phyloP scores from a whole-genome alignment of 208 protist species.

The Trypanosomatidae sp. region DNA sequence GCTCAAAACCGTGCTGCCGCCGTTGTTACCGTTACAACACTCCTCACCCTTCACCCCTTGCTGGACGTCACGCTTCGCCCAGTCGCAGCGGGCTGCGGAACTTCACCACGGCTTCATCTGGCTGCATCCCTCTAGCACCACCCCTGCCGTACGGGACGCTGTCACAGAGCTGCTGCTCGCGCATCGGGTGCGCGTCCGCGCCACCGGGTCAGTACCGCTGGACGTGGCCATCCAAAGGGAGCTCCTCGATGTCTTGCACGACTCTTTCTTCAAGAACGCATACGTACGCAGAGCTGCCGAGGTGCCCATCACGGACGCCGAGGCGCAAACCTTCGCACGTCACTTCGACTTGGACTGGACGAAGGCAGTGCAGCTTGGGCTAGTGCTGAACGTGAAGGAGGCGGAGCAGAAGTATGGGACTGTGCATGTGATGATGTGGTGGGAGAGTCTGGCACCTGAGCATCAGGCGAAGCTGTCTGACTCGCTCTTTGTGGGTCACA shows the following conservation, averaged over 20 bases:
- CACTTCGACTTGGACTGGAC: slow-evolving; percentile 68
- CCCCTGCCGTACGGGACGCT: slow-evolving; percentile 32
- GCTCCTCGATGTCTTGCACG: slow-evolving; percentile 63
- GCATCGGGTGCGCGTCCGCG: slow-evolving; percentile 46
- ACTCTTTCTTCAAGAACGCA: slow-evolving; percentile 71
- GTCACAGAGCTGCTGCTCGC: slow-evolving; percentile 45
- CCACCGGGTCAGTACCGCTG: slow-evolving; percentile 45
- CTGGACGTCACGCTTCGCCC: slow-evolving; percentile 20
- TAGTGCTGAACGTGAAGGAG: slow-evolving; percentile 70
- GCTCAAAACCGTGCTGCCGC: background rate
- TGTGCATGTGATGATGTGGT: slow-evolving; percentile 37
- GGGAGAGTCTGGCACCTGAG: slow-evolving; percentile 31
- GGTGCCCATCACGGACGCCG: slow-evolving; percentile 49
- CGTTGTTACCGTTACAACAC: background rate
- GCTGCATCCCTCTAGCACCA: slow-evolving; percentile 74
- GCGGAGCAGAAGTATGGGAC: slow-evolving; percentile 52
- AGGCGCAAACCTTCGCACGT: slow-evolving; percentile 47
- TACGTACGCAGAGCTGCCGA: slow-evolving; percentile 40
- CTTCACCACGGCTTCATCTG: slow-evolving; percentile 83
- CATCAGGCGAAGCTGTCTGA: slow-evolving; percentile 66
- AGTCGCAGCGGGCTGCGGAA: slow-evolving; percentile 19
- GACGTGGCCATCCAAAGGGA: slow-evolving; percentile 37
- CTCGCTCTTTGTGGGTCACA: slow-evolving; percentile 64
- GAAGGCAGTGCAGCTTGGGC: slow-evolving; percentile 56
- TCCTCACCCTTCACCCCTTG: background rate